Evolutionary conservation across 2,329 filamentous ascomycete genomes (phyloP), one percentile per base, ranked within the genome.

Genomic region (Alternaria angustiovoidea): DNA sequence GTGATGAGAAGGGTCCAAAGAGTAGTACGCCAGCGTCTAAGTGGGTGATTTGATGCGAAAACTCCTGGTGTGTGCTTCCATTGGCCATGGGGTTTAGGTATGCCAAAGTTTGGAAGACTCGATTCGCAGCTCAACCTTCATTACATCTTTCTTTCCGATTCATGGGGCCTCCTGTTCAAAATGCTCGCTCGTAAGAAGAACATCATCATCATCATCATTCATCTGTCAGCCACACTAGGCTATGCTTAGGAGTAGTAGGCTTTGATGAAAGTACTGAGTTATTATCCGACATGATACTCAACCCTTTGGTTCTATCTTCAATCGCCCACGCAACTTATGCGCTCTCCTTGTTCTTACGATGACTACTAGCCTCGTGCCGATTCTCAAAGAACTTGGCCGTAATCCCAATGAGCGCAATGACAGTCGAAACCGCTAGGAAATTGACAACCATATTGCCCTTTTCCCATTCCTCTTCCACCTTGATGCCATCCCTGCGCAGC

Each of bases 381-480:
- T 67, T 60, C 11, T 64, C 64, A 36, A 74, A 64, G 5, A 71
- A 24, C 28, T 71, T 67, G 12, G 64, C 69, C 20, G 63, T 66
- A 9, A 68, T 43, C 8, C 68, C 70, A 32, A 75, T 72, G 7
- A 74, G 26, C 8, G 48, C 70, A 7, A 78, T 54, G 9, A 70
- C 67, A 24, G 70, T 64, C 9, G 66, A 60, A 2, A 78, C 73
- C 12, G 73, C 28, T 18, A 75, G 9, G 43, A 78, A 78, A 24
- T 75, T 76, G 14, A 69, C 46, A 30, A 78, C 36, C 57, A 71
- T 68, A 20, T 70, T 71, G 39, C 67, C 68, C 46, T 66, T 65
- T 34, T 67, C 65, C 39, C 68, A 65, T 30, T 74, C 73, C 5
- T 74, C 68, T 20, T 67, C 60, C 11, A 64, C 59, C 24, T 66